Evolutionary conservation across 345 rosid genomes (phyloP).

Genomic region (Geranium brycei): DNA sequence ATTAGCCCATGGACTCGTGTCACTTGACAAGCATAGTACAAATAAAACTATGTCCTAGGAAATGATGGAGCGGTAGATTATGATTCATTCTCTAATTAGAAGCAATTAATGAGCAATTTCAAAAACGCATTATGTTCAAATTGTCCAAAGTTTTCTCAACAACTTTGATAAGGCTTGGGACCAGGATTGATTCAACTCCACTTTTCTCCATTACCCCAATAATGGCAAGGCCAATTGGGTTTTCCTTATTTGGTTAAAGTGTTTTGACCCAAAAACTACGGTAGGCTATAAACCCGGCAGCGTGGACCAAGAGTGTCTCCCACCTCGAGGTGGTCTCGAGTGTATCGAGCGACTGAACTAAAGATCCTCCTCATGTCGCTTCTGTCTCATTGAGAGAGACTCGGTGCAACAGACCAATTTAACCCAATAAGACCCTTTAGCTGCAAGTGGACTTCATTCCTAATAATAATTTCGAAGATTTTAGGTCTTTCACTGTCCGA

Average conservation of each 20-base stretch:
- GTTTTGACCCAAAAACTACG: neutral
- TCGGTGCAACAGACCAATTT: neutral
- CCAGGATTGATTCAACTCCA: neutral
- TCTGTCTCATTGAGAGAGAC: neutral
- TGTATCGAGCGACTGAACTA: neutral
- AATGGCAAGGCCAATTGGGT: neutral
- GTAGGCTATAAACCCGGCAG: neutral
- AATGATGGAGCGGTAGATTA: neutral
- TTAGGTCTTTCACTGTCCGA: neutral
- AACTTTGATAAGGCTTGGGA: neutral
- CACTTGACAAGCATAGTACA: no score
- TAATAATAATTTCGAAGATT: neutral
- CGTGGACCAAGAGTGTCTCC: neutral
- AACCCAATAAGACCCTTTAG: neutral
- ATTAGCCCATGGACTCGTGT: no score
- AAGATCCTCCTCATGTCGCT: neutral
- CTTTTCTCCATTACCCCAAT: neutral
- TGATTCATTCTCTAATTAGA: neutral
- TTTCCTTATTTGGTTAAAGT: neutral
- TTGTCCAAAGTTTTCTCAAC: neutral
- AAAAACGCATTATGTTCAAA: neutral
- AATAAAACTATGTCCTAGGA: no score
- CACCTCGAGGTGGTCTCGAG: neutral
- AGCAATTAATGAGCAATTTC: neutral
- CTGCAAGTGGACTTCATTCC: neutral